Evolutionary conservation across 2,329 filamentous ascomycete species (phyloP).

Genomic region (Ophiocordyceps camponoti-rufipedis): DNA sequence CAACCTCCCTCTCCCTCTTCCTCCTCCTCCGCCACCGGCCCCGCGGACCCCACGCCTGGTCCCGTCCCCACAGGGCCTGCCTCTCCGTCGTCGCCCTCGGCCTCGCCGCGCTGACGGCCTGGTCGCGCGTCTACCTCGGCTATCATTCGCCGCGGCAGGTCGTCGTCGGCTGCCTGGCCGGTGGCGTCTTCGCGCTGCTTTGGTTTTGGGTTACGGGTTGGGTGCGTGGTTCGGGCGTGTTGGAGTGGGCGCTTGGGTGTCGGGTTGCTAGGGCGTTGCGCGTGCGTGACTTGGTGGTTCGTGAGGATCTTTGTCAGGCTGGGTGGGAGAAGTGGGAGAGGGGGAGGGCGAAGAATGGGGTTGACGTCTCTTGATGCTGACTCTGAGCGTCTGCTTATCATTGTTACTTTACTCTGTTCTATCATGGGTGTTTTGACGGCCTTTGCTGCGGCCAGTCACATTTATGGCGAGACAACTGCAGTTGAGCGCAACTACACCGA

Average conservation of each 20-base stretch:
- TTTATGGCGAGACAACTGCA: too few species aligned
- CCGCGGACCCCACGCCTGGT: constrained; percentile 22
- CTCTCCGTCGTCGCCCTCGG: constrained; percentile 35
- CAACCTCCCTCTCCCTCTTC: constrained; percentile 68
- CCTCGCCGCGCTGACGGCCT: constrained; percentile 52
- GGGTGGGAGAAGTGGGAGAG: constrained; percentile 85
- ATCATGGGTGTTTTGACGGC: too few species aligned
- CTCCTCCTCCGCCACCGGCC: constrained; percentile 63
- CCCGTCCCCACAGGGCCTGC: constrained; percentile 38
- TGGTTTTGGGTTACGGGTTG: constrained; percentile 66
- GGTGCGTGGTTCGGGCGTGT: constrained; percentile 46
- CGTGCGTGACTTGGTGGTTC: constrained; percentile 66
- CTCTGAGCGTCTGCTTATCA: too few species aligned
- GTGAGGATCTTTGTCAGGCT: constrained; percentile 76
- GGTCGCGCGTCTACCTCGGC: constrained; percentile 73
- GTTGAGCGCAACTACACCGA: too few species aligned
- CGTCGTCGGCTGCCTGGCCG: constrained; percentile 56
- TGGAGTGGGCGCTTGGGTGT: constrained; percentile 55
- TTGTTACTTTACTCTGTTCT: too few species aligned
- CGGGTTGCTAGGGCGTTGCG: constrained; percentile 47
- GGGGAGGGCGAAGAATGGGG: neutral
- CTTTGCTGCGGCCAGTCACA: too few species aligned
- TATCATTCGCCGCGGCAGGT: constrained; percentile 89
- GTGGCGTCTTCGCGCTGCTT: constrained; percentile 46
- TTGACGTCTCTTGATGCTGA: too few species aligned